Evolutionary conservation across 2,329 filamentous ascomycete genomes (phyloP).

Genomic region (Colletotrichum camelliae): DNA sequence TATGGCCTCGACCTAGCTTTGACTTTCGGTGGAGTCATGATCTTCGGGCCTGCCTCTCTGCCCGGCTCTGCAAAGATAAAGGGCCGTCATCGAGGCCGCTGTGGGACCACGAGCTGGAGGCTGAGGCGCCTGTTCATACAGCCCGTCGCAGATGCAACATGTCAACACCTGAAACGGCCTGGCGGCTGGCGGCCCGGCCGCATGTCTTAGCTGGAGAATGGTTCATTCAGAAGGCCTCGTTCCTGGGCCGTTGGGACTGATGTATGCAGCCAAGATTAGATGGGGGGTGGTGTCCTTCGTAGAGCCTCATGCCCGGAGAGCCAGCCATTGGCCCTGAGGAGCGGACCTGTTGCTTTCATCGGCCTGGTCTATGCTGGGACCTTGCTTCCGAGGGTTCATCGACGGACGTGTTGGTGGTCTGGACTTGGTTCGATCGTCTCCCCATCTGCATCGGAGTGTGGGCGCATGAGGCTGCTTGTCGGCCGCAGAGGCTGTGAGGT

Average conservation of each 20-base stretch:
- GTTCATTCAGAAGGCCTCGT: neutral
- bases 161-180: constrained; percentile 13
- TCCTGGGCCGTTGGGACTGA: neutral
- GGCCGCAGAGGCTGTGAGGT: constrained; percentile 5
- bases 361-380: neutral
- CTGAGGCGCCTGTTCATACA: constrained; percentile 21
- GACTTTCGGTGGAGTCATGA: neutral
- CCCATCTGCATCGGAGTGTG: neutral
- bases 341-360: neutral
- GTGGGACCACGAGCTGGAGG: neutral
- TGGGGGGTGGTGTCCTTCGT: neutral
- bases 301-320: neutral
- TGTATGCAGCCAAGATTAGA: neutral
- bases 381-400: neutral
- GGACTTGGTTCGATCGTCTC: neutral
- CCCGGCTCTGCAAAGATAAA: neutral
- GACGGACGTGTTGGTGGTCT: neutral
- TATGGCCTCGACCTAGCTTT: neutral
- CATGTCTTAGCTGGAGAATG: neutral
- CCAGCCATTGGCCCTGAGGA: neutral
- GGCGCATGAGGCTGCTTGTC: neutral
- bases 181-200: constrained; percentile 14
- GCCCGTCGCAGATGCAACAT: neutral
- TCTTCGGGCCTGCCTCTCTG: neutral
- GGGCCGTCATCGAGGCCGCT: neutral